These are phyloP conservation scores for Pythium vanterpoolii DNA, from an alignment of 352 stramenopile species.

Conservation along the genomic window DNA sequence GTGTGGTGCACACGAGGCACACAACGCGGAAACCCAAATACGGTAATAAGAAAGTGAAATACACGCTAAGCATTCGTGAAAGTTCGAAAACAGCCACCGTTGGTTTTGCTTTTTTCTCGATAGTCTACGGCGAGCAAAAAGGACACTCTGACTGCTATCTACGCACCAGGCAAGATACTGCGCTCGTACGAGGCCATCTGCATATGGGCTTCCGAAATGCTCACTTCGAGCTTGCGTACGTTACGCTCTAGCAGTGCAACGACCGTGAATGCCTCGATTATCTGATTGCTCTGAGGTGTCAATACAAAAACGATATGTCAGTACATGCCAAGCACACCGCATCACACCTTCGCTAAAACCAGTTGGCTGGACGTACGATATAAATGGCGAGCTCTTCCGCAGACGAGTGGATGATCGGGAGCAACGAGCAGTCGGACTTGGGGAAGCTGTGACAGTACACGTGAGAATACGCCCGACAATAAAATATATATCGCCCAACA, in stretches of 20 bases:
- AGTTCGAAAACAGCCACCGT: background rate
- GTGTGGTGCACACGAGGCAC: constrained; percentile 10
- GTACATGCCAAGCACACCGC: too few species aligned
- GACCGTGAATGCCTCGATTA: constrained; percentile 83
- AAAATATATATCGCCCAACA: too few species aligned
- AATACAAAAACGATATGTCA: too few species aligned
- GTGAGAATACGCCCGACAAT: background rate
- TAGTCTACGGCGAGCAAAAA: background rate
- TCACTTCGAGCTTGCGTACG: constrained; percentile 91
- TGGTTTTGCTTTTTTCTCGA: background rate
- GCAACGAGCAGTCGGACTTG: constrained; percentile 91
- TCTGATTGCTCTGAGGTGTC: constrained; percentile 72
- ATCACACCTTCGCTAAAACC: background rate
- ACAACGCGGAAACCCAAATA: background rate
- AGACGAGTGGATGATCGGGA: constrained; percentile 97
- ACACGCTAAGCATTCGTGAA: background rate
- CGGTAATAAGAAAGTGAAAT: constrained; percentile 1
- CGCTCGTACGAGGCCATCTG: constrained; percentile 87
- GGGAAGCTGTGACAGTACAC: constrained; percentile 73
- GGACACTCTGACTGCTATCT: too few species aligned
- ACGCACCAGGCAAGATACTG: constrained; percentile 39
- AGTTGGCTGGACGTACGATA: constrained; percentile 57
- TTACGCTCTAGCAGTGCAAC: constrained; percentile 71
- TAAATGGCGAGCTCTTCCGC: constrained; percentile 96
- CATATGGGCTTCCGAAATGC: constrained; percentile 90